Evolutionary conservation across 2,329 filamentous ascomycete genomes (phyloP).

Genomic region (Sclerotiophoma versabilis): DNA sequence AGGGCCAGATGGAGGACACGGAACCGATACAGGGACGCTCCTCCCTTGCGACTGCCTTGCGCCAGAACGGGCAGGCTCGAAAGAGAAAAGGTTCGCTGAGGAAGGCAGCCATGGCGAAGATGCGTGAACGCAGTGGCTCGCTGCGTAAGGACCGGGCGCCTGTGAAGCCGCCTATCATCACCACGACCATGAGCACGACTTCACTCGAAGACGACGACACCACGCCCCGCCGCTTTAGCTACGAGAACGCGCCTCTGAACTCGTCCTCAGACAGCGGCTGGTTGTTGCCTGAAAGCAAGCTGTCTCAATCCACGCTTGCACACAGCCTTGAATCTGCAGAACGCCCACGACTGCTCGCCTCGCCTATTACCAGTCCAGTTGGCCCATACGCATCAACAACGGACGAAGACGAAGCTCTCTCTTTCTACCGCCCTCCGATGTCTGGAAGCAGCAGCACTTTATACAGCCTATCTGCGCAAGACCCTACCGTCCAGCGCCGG

Average conservation of each 20-base stretch:
- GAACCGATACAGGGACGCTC: slow-evolving; percentile 33
- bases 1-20: slow-evolving; percentile 35
- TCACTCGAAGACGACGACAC: slow-evolving; percentile 22
- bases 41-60: slow-evolving; percentile 50
- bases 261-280: slow-evolving; percentile 46
- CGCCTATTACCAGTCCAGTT: slow-evolving; percentile 59
- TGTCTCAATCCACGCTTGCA: slow-evolving; percentile 22
- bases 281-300: slow-evolving; percentile 22
- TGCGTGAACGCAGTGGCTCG: slow-evolving; percentile 39
- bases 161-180: slow-evolving; percentile 24
- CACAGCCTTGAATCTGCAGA: slow-evolving; percentile 17
- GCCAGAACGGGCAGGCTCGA: slow-evolving; percentile 58
- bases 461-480: slow-evolving; percentile 30
- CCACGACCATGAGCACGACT: slow-evolving; percentile 25
- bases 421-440: slow-evolving; percentile 59
- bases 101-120: slow-evolving; percentile 80
- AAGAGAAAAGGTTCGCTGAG: slow-evolving; percentile 83
- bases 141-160: slow-evolving; percentile 30
- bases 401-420: slow-evolving; percentile 80
- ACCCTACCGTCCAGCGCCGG: slow-evolving; percentile 37
- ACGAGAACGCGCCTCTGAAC: slow-evolving; percentile 45
- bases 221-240: slow-evolving; percentile 46
- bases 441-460: slow-evolving; percentile 55
- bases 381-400: slow-evolving; percentile 75
- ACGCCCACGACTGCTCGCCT: slow-evolving; percentile 44